phyloP scores from a whole-genome alignment of 2,329 filamentous ascomycete species.

The Anthostomella pinea region DNA sequence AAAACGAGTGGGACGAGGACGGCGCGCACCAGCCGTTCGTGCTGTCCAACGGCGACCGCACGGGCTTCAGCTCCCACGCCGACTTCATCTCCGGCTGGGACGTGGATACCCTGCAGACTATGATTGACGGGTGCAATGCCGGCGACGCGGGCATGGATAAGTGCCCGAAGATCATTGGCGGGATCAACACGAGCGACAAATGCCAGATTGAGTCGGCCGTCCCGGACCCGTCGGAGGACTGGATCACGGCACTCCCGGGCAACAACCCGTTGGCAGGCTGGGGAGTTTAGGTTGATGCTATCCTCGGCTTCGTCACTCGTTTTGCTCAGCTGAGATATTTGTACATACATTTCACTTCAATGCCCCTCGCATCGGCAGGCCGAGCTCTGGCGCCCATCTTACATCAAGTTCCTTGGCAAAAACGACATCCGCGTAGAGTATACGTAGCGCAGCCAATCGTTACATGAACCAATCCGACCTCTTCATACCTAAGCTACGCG shows the following conservation, averaged over 20 bases:
- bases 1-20: conserved; percentile 48
- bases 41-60: conserved; percentile 65
- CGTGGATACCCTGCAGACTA: conserved; percentile 57
- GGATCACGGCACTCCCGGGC: conserved; percentile 49
- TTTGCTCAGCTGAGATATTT: conserved; percentile 1
- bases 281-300: conserved; percentile 17
- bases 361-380: no score
- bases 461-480: no score
- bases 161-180: conserved; percentile 54
- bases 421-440: no score
- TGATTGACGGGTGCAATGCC: conserved; percentile 63
- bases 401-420: no score
- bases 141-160: conserved; percentile 57
- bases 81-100: conserved; percentile 76
- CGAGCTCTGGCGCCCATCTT: no score
- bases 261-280: conserved; percentile 53
- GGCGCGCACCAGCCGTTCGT: conserved; percentile 60
- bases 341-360: no score
- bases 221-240: conserved; percentile 42
- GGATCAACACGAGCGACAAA: conserved; percentile 43
- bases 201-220: conserved; percentile 50
- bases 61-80: conserved; percentile 66
- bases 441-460: no score
- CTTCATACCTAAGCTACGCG: no score
- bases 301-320: background rate